Percentiles rank a stretch among this genome's conserved stretches.
Evolutionary conservation across 208 protist species (phyloP).

Genomic region (Leishmania major): DNA sequence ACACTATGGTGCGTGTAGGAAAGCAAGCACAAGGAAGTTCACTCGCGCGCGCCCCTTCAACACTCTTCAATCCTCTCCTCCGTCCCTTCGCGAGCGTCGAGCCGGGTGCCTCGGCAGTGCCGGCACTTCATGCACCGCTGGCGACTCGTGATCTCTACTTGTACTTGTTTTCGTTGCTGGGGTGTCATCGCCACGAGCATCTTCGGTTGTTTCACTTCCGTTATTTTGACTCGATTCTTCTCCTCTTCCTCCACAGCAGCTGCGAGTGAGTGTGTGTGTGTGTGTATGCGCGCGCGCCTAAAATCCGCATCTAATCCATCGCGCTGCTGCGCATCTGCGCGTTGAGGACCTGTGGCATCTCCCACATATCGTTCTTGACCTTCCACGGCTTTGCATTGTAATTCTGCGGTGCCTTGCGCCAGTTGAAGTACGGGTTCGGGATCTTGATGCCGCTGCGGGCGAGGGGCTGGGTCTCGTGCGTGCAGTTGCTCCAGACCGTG

Average conservation of each 20-base stretch:
- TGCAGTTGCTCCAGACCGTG: slow-evolving; percentile 78
- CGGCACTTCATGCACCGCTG: neutral
- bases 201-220: neutral
- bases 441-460: slow-evolving; percentile 40
- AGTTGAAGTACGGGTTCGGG: slow-evolving; percentile 89
- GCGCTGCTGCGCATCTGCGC: slow-evolving; percentile 56
- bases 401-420: slow-evolving; percentile 78
- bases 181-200: neutral
- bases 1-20: neutral
- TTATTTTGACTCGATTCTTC: neutral
- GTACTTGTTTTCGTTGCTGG: neutral
- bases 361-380: slow-evolving; percentile 87
- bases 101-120: neutral
- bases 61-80: neutral
- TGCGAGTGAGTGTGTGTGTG: neutral
- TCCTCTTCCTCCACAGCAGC: neutral
- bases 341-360: slow-evolving; percentile 78
- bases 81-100: neutral
- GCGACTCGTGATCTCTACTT: neutral
- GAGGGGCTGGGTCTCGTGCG: slow-evolving; percentile 77
- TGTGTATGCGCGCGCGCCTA: neutral
- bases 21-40: neutral
- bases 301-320: slow-evolving; percentile 36
- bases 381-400: slow-evolving; percentile 66
- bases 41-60: neutral